Percentiles rank a stretch among this genome's conserved stretches.
Conservation (phyloP, 2,329 filamentous ascomycete genomes). For the Raffaelea deltoideospora region DNA sequence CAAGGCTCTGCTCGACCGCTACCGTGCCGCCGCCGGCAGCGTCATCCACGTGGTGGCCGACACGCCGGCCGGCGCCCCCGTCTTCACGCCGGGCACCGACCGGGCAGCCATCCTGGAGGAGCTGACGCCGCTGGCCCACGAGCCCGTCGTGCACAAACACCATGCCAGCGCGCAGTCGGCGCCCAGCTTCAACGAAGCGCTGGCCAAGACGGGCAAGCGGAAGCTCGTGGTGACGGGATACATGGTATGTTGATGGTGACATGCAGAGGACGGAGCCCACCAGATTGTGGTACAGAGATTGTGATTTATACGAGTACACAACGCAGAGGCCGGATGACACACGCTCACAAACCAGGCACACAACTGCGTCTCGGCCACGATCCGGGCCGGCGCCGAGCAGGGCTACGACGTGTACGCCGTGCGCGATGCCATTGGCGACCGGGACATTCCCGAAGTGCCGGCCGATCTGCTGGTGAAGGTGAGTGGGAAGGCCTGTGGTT, state of each 20-base stretch:
- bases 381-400: constrained; percentile 41
- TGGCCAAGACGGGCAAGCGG: constrained; percentile 2
- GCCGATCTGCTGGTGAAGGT: constrained; percentile 4
- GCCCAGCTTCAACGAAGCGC: neutral
- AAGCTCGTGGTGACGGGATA: constrained; percentile 4
- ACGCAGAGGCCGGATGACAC: too few relatives aligned
- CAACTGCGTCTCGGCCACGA: constrained; percentile 30
- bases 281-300: too few relatives aligned
- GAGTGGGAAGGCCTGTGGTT: neutral
- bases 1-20: constrained; percentile 3
- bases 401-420: constrained; percentile 50
- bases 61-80: constrained; percentile 1
- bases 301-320: too few relatives aligned
- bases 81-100: constrained; percentile 5
- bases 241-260: too few relatives aligned
- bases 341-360: constrained; percentile 1
- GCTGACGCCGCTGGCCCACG: constrained; percentile 1
- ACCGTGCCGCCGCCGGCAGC: constrained; percentile 1
- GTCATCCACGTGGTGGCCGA: constrained; percentile 5
- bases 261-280: too few relatives aligned
- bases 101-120: constrained; percentile 2
- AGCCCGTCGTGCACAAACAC: constrained; percentile 4
- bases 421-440: constrained; percentile 48
- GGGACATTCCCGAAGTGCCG: constrained; percentile 38
- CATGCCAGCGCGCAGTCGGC: constrained; percentile 2